phyloP scores from a whole-genome alignment of 208 protist genomes.

The Crithidia expoeki region DNA sequence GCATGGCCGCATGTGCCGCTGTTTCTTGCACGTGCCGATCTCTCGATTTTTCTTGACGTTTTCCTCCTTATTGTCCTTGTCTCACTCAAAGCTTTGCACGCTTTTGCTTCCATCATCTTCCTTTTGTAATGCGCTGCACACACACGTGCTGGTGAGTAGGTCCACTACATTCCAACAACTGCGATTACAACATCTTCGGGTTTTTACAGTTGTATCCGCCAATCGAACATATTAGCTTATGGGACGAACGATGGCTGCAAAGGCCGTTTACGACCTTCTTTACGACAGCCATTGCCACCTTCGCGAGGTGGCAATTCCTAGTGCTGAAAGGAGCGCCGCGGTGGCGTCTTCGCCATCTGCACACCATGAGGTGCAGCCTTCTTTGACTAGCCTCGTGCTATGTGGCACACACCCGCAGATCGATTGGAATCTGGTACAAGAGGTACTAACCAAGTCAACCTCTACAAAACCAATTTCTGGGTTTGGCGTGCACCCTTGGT shows the following conservation, averaged over 20 bases:
- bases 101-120: too few species aligned
- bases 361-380: not conserved
- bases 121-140: too few species aligned
- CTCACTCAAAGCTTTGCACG: too few species aligned
- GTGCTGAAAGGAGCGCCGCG: not conserved
- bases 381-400: conserved; percentile 35
- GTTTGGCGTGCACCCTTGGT: conserved; percentile 87
- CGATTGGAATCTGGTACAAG: conserved; percentile 56
- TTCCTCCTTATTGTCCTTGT: too few species aligned
- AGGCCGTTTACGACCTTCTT: conserved; percentile 1
- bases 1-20: too few species aligned
- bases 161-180: too few species aligned
- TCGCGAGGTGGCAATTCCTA: not conserved
- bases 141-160: too few species aligned
- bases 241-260: not conserved
- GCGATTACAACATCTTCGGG: too few species aligned
- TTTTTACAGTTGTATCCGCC: too few species aligned
- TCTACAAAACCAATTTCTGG: conserved; percentile 32
- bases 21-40: too few species aligned
- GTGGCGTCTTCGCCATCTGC: not conserved
- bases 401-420: conserved; percentile 80
- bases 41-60: too few species aligned
- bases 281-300: conserved; percentile 35
- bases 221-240: not conserved
- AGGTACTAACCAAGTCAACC: not conserved